Base-by-base conservation (phyloP, 495 filamentous ascomycete genomes). In the Cercophora sp. region DNA sequence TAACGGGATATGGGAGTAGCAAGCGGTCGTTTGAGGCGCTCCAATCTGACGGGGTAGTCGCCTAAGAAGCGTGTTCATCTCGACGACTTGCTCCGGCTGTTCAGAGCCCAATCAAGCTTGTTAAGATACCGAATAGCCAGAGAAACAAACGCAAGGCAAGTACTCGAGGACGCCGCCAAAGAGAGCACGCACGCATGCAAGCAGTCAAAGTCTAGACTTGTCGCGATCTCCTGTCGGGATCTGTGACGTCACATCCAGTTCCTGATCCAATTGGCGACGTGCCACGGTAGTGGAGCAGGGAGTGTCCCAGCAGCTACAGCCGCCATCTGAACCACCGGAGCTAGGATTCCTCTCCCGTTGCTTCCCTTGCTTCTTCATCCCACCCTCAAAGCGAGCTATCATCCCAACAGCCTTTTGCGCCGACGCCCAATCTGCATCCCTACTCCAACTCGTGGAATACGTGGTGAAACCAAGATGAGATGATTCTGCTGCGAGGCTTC, bases 21-120 rank as follows among this genome's bases (percentile, higher is more conserved):
- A n/a, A n/a, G n/a, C n/a, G n/a, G n/a, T n/a, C n/a, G n/a, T n/a
- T n/a, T n/a, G n/a, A n/a, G n/a, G n/a, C n/a, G n/a, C n/a, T n/a
- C n/a, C 45, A 35, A 60, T 25, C 20, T 47, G 62, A 49, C 48
- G 25, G 25, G 35, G 54, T 10, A 64, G 51, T 39, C 53, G 56
- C 35, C 51, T 20, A 41, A 57, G 49, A 31, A 45, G 51, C n/a
- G n/a, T n/a, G n/a, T n/a, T n/a, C n/a, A n/a, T n/a, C n/a, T n/a
- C n/a, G n/a, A n/a, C n/a, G n/a, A n/a, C n/a, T n/a, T n/a, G n/a
- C n/a, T n/a, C n/a, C n/a, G n/a, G n/a, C n/a, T n/a, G n/a, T n/a
- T n/a, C n/a, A n/a, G n/a, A n/a, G n/a, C n/a, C n/a, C n/a, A n/a
- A n/a, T n/a, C n/a, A n/a, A n/a, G n/a, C n/a, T n/a, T n/a, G n/a